Evolutionary conservation across 2,329 filamentous ascomycete genomes (phyloP), one percentile per base, ranked within the genome.

Genomic region (Endocalyx cinctus): DNA sequence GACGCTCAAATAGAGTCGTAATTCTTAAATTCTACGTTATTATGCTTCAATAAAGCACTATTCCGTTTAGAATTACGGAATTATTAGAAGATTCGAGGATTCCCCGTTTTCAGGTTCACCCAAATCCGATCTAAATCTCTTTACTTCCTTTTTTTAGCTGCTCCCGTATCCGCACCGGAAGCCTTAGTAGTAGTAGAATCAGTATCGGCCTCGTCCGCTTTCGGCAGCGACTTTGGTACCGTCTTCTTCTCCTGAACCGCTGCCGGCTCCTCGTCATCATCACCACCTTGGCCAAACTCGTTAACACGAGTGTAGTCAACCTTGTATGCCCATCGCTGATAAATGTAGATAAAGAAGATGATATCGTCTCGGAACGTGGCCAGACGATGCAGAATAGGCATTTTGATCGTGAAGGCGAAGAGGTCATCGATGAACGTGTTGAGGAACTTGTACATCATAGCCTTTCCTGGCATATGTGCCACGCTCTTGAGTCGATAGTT

Each of bases 361-460:
- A 98, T 73, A 55, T 98, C 92, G 58, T 98, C 92, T 40, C 92
- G 76, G 43, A 98, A 74, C 1, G 92, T 97, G 1, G 92, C 88
- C 31, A 98, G 70, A 12, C 92, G 79, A 62, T 98, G 92, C 32
- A 98, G 72, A 42, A 89, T 79, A 1, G 92, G 92, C 92, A 98
- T 98, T 69, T 97, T 97, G 69, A 98, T 96, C 25, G 92, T 98
- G 55, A 97, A 98, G 3, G 92, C 92, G 56, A 98, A 98, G 19
- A 98, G 71, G 57, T 98, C 92, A 62, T 98, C 92, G 59, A 98
- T 97, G 60, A 98, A 98, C 5, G 92, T 97, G 68, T 97, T 96
- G 46, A 97, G 69, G 65, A 95, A 95, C 67, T 97, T 96, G 76
- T 96, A 96, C 60, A 82, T 90, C 87, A 98, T 92, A 29, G 92